Evolutionary conservation across 148 eudicot species (phyloP), one percentile per base, ranked within the genome.

Genomic region (Mesembryanthemum crystallinum): DNA sequence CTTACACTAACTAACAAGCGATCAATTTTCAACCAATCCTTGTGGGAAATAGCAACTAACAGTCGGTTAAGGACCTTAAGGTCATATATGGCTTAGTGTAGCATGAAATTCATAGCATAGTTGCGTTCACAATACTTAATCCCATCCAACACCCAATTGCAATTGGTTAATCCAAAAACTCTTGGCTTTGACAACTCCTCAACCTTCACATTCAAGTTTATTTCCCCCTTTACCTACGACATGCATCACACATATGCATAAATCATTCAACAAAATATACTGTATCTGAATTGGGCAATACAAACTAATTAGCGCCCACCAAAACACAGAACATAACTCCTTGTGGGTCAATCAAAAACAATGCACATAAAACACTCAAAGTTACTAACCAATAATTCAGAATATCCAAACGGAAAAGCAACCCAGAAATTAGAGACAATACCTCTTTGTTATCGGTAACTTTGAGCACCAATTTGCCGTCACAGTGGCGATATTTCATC

Each of bases 401-500:
- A 54, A 35, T 21, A 59, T 28, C 45, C 23, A 57, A 33, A 35
- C 35, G 54, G 21, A 15, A 49, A 0, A 62, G 21, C 47, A 33
- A 24, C 5, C 14, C 5, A 30, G 18, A 32, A 15, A 70, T 0
- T 25, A 30, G 23, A 64, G 8, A 15, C 17, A 20, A 7, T 85
- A 94, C 97, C 98, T 87, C 88, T 69, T 79, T 86, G 73, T 94
- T 90, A 76, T 94, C 97, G 23, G 98, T 89, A 73, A 94, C 97
- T 85, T 94, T 94, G 30, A 94, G 97, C 1, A 94, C 94, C 86
- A 94, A 87, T 83, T 94, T 94, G 0, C 96, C 98, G 28, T 94
- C 97, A 70, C 91, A 92, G 61, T 92, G 90, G 72, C 97, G 79
- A 83, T 94, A 94, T 57, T 94, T 94, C 97, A 92, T 90, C 28